Base-by-base conservation (phyloP, 2,329 filamentous ascomycete genomes). In the Byssochlamys sp. region DNA sequence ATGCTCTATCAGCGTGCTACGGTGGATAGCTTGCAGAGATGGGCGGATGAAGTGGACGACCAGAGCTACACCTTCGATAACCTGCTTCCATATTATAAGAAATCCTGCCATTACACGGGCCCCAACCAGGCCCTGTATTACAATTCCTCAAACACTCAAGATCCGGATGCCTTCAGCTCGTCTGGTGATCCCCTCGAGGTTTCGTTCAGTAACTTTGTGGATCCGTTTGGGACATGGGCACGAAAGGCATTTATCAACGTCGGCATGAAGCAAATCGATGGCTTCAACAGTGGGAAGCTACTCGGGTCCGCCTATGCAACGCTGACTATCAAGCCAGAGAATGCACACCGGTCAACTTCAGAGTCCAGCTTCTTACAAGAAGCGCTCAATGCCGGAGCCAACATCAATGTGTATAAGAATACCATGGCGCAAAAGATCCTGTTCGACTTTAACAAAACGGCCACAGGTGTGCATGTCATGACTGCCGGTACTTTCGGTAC, bases 41-140 rank as follows among this genome's bases (percentile, higher is more conserved):
- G 73, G 73, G 72, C 71, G 0, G 65, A 74, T 50, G 60, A 66
- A 31, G 71, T 74, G 5, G 69, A 62, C 2, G 73, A 75, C 53
- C 55, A 67, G 25, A 70, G 65, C 52, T 75, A 71, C 51, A 60
- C 59, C 2, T 74, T 67, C 31, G 65, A 71, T 14, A 65, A 66
- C 2, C 57, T 65, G 2, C 58, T 70, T 2, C 68, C 66, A 4
- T 73, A 66, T 31, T 74, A 65, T 54, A 56, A 68, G 48, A 64
- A 62, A 55, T 69, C 65, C 5, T 53, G 64, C 3, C 55, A 62
- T 19, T 71, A 73, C 31, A 70, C 66, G 1, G 64, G 66, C 3
- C 69, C 70, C 0, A 56, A 62, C 5, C 55, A 53, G 14, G 49
- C 55, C 4, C 58, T 66, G 26, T 63, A 59, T 45, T 50, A 53